Conservation (phyloP, 768 basidiomycete species). For the Rhodotorula paludigena region DNA sequence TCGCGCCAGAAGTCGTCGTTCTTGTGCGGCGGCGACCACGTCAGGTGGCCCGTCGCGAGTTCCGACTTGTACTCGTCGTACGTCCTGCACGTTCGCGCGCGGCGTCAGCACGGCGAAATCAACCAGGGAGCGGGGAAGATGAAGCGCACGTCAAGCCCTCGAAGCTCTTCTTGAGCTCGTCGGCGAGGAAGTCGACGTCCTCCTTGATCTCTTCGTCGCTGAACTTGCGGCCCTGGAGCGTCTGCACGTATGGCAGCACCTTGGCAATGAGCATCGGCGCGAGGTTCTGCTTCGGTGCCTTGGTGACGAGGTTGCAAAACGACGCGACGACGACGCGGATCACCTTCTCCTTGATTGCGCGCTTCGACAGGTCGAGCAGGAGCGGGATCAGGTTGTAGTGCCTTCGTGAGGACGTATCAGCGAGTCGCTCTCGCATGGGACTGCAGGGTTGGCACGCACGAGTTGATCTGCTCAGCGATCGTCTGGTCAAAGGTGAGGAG, state of each 20-base stretch:
- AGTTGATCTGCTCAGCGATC: slow-evolving; percentile 78
- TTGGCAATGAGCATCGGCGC: slow-evolving; percentile 87
- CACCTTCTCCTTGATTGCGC: slow-evolving; percentile 93
- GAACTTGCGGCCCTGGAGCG: slow-evolving; percentile 67
- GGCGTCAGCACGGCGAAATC: too few species aligned
- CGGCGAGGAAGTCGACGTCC: slow-evolving; percentile 78
- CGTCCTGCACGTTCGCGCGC: slow-evolving; percentile 56
- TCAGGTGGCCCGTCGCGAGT: slow-evolving; percentile 77
- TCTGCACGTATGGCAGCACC: slow-evolving; percentile 78
- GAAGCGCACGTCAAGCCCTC: slow-evolving; percentile 78
- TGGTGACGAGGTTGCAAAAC: slow-evolving; percentile 85
- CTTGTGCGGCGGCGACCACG: slow-evolving; percentile 94
- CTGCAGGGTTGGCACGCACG: slow-evolving; percentile 53
- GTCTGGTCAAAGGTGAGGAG: slow-evolving; percentile 82
- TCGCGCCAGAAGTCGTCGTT: slow-evolving; percentile 98
- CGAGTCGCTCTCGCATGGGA: not conserved
- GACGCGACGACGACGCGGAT: slow-evolving; percentile 88
- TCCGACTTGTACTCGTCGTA: slow-evolving; percentile 96
- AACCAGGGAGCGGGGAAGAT: not conserved
- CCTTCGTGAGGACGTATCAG: slow-evolving; percentile 50
- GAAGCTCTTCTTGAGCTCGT: slow-evolving; percentile 77
- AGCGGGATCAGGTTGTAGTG: slow-evolving; percentile 84
- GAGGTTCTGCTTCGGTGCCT: slow-evolving; percentile 80
- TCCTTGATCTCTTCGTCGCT: slow-evolving; percentile 92
- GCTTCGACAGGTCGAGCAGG: slow-evolving; percentile 75